Conservation (phyloP, 192 early-diverging fungal genomes). For the Gaertneriomyces semiglobifer region DNA sequence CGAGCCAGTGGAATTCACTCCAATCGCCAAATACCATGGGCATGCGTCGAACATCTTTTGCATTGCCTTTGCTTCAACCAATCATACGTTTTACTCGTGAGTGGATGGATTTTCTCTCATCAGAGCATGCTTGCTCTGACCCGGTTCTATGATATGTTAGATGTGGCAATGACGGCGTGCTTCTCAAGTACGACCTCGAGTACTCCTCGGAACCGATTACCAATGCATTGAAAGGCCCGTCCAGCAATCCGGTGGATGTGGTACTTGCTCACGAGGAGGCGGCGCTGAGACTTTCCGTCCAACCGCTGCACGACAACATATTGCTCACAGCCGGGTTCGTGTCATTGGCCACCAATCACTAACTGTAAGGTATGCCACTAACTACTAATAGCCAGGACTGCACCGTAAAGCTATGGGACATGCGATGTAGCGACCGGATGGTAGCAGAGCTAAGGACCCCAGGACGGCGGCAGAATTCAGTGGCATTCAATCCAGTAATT, state of each 20-base stretch:
- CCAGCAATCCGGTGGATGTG: neutral
- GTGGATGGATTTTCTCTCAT: neutral
- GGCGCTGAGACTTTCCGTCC: conserved; percentile 10
- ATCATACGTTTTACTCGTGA: conserved; percentile 8
- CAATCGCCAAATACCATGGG: conserved; percentile 10
- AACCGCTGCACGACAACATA: conserved; percentile 9
- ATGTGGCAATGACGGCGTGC: conserved; percentile 23
- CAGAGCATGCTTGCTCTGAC: neutral
- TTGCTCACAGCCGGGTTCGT: conserved; percentile 21
- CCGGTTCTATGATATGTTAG: neutral
- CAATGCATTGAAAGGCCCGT: conserved; percentile 5
- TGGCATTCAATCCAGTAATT: conserved; percentile 20
- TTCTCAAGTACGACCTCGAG: conserved; percentile 18
- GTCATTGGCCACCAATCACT: neutral
- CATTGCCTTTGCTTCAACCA: conserved; percentile 16
- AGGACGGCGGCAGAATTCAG: conserved; percentile 12
- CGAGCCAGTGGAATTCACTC: neutral
- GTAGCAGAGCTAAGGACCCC: conserved; percentile 3
- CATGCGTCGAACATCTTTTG: conserved; percentile 21
- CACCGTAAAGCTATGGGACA: conserved; percentile 20
- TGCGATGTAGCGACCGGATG: conserved; percentile 4
- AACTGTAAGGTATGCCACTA: too few species aligned
- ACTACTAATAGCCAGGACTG: too few species aligned
- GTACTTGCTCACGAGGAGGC: conserved; percentile 14
- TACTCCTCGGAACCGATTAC: neutral